Conservation (phyloP, 164 flowering plant species). For the Paratinospora sagittata region DNA sequence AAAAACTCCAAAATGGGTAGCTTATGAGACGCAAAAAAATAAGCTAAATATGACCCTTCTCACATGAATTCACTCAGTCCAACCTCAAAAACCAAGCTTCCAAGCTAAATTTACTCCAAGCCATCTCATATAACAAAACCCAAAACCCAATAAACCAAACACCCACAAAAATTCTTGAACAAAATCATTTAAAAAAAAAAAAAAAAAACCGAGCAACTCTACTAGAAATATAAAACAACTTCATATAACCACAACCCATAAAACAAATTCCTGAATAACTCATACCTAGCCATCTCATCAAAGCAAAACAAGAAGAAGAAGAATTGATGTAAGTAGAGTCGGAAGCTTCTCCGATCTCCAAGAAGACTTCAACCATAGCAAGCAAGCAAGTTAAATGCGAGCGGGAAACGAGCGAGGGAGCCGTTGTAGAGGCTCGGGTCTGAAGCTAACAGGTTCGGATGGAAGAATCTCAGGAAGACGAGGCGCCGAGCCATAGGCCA, state of each 20-base stretch:
- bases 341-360: too few species aligned
- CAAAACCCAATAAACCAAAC: neutral
- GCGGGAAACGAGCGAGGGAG: constrained; percentile 13
- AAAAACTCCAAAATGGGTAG: too few species aligned
- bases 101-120: too few species aligned
- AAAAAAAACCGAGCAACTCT: neutral
- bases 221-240: constrained; percentile 13
- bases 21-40: neutral
- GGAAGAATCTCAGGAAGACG: neutral
- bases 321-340: too few species aligned
- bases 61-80: neutral
- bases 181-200: neutral
- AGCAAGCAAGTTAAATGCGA: too few species aligned
- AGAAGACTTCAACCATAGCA: too few species aligned
- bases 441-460: constrained; percentile 2
- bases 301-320: too few species aligned
- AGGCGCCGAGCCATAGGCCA: neutral
- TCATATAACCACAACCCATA: too few species aligned
- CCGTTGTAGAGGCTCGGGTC: constrained; percentile 4
- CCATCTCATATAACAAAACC: too few species aligned
- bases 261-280: too few species aligned
- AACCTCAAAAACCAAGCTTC: neutral
- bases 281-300: too few species aligned
- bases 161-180: neutral
- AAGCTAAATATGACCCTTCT: neutral